Base-by-base conservation (phyloP, 768 basidiomycete genomes). In the Melanogaster broomeanus region DNA sequence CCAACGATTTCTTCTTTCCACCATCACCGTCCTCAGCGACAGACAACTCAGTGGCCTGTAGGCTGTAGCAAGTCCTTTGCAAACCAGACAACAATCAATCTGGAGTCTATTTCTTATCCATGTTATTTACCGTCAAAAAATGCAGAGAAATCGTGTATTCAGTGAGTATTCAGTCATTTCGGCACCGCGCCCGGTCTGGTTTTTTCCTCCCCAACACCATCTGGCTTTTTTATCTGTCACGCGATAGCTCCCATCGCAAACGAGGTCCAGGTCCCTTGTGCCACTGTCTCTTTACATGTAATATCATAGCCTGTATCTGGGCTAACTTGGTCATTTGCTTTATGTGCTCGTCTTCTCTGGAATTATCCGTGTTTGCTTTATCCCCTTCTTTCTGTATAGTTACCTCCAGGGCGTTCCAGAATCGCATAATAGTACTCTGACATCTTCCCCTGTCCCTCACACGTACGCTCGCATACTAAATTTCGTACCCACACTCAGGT, bases 221-320 rank as follows among this genome's bases (percentile, higher is more conserved):
- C 56, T 51, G 63, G 57, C 51, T 57, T 43, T 59, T 65, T 66
- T 60, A 68, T 67, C 65, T 57, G 63, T 72, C 67, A 67, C 68
- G 70, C 68, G 70, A 70, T 66, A 58, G 54, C 48, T 47, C 61
- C 60, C 61, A 65, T 70, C 68, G 66, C 66, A n/a, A 55, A 58
- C 44, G 43, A n/a, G 34, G 44, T 43, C 9, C 25, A 24, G 3
- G 12, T 16, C 52, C 50, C 48, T 48, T 45, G 59, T 63, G 67
- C 57, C 59, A 68, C 69, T 69, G 65, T 69, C 51, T 63, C 58
- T 63, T 61, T 71, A 69, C 69, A 66, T 69, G 68, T 71, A 69
- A 69, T 69, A 69, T 58, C 63, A 69, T 68, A 51, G 45, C 59
- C 45, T 55, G 48, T 24, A 49, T 53, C 56, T 55, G 55, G 47